Percentiles rank a stretch among this genome's conserved stretches.
Evolutionary conservation across 768 basidiomycete species (phyloP).

Genomic region (Termitomyces sp.): DNA sequence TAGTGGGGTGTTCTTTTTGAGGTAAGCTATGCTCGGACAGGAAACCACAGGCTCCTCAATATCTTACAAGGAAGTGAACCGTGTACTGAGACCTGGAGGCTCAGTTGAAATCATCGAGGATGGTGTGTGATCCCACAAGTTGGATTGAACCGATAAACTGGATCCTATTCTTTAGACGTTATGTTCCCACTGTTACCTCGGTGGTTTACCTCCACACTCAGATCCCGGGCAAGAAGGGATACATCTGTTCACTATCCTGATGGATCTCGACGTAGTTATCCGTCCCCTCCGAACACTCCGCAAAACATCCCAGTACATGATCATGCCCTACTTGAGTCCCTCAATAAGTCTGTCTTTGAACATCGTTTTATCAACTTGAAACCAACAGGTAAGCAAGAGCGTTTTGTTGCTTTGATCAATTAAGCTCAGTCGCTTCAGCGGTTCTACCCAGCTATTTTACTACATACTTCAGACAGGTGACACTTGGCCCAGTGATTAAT

Average conservation of each 20-base stretch:
- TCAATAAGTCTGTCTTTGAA: conserved; percentile 63
- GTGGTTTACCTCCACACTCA: conserved; percentile 73
- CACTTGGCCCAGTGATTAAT: conserved; percentile 51
- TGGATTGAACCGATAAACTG: not conserved
- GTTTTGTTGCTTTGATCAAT: not conserved
- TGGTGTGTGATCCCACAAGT: conserved; percentile 34
- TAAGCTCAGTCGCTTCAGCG: conserved; percentile 29
- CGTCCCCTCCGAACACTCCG: conserved; percentile 27
- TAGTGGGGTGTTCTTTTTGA: conserved; percentile 69
- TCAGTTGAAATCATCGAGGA: conserved; percentile 70
- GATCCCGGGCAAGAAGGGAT: conserved; percentile 41
- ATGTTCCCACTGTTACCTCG: conserved; percentile 70
- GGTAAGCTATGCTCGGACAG: conserved; percentile 26
- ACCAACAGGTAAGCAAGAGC: conserved; percentile 48
- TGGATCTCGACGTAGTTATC: conserved; percentile 31
- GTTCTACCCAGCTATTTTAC: conserved; percentile 66
- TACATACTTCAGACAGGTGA: conserved; percentile 64
- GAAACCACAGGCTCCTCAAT: not conserved
- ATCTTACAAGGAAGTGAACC: conserved; percentile 57
- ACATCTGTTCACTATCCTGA: conserved; percentile 49
- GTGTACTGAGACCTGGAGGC: conserved; percentile 65
- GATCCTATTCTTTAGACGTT: conserved; percentile 42
- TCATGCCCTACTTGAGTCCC: conserved; percentile 62
- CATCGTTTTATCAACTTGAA: conserved; percentile 66
- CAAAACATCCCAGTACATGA: conserved; percentile 43